Evolutionary conservation across 1,284 basidiomycete species (phyloP).

Genomic region (Pisolithus thermaeus): DNA sequence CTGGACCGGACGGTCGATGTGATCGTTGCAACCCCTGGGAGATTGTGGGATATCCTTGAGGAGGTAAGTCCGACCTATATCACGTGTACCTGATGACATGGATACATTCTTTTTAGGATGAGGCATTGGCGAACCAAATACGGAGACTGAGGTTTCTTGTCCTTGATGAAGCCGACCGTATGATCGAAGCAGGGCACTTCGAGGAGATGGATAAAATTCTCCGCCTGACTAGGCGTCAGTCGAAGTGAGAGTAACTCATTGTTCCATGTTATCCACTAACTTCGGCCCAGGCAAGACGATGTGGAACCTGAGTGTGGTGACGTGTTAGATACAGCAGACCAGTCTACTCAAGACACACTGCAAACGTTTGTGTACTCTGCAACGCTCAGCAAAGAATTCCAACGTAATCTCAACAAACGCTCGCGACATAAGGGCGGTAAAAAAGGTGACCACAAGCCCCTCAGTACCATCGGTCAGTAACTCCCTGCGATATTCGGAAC

Average conservation of each 20-base stretch:
- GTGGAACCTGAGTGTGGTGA: conserved; percentile 35
- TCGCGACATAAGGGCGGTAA: conserved; percentile 40
- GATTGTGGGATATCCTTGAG: conserved; percentile 92
- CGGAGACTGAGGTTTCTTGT: conserved; percentile 76
- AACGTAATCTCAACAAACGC: conserved; percentile 76
- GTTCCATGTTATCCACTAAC: not conserved
- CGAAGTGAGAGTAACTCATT: conserved; percentile 40
- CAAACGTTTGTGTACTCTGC: conserved; percentile 98
- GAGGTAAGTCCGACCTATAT: conserved; percentile 45
- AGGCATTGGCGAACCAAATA: conserved; percentile 62
- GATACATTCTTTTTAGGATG: conserved; percentile 48
- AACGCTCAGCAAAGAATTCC: conserved; percentile 91
- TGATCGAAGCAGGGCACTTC: conserved; percentile 98
- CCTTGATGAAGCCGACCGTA: conserved; percentile 97
- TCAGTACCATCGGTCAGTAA: conserved; percentile 65
- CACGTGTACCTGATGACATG: not conserved
- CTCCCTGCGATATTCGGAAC: not conserved
- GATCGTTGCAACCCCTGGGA: conserved; percentile 93
- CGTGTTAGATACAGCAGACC: conserved; percentile 21
- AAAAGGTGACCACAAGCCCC: conserved; percentile 43
- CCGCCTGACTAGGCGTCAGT: conserved; percentile 70
- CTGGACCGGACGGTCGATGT: conserved; percentile 84
- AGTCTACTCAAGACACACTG: conserved; percentile 36
- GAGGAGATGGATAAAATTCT: conserved; percentile 93
- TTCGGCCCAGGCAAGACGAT: conserved; percentile 29